Percentiles rank a stretch among this genome's conserved stretches.
These are phyloP conservation scores for Thermoascus crustaceus DNA, from an alignment of 2,329 filamentous ascomycete species.

Conservation along the genomic window DNA sequence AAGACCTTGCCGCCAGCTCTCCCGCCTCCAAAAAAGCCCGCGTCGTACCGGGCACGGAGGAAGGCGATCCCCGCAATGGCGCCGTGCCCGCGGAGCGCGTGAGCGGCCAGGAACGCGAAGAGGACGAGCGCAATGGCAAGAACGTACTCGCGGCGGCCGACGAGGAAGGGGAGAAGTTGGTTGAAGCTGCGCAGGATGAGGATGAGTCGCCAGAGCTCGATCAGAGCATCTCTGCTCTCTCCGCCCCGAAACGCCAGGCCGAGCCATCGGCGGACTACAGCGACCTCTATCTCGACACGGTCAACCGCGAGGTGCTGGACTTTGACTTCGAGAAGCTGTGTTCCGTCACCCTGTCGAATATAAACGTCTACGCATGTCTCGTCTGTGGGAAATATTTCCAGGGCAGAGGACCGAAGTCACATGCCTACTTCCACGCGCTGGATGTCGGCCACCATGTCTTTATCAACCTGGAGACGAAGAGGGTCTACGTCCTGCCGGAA, in stretches of 20 bases:
- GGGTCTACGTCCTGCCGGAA: slow-evolving; percentile 61
- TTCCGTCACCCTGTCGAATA: slow-evolving; percentile 90
- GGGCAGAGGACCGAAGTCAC: slow-evolving; percentile 83
- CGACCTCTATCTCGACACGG: slow-evolving; percentile 95
- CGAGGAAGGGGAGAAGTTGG: slow-evolving; percentile 55
- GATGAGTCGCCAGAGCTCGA: slow-evolving; percentile 24
- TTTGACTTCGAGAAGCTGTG: slow-evolving; percentile 99
- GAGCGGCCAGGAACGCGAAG: slow-evolving; percentile 24
- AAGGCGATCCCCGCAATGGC: slow-evolving; percentile 17
- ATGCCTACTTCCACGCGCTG: slow-evolving; percentile 95
- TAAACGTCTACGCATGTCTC: slow-evolving; percentile 96
- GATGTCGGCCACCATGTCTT: slow-evolving; percentile 95
- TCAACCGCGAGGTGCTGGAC: slow-evolving; percentile 84
- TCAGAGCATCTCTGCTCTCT: slow-evolving; percentile 28
- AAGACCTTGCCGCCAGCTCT: slow-evolving; percentile 25
- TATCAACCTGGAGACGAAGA: slow-evolving; percentile 74
- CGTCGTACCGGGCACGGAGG: slow-evolving; percentile 27
- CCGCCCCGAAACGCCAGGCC: slow-evolving; percentile 52
- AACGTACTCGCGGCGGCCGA: slow-evolving; percentile 51
- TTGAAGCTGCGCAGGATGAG: slow-evolving; percentile 23
- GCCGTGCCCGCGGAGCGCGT: slow-evolving; percentile 18
- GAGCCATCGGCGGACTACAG: slow-evolving; percentile 82
- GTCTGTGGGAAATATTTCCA: slow-evolving; percentile 98
- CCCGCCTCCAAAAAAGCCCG: slow-evolving; percentile 39
- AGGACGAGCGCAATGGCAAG: slow-evolving; percentile 28